Evolutionary conservation across 2,329 filamentous ascomycete genomes (phyloP).

Genomic region (Aureobasidium melanogenum): DNA sequence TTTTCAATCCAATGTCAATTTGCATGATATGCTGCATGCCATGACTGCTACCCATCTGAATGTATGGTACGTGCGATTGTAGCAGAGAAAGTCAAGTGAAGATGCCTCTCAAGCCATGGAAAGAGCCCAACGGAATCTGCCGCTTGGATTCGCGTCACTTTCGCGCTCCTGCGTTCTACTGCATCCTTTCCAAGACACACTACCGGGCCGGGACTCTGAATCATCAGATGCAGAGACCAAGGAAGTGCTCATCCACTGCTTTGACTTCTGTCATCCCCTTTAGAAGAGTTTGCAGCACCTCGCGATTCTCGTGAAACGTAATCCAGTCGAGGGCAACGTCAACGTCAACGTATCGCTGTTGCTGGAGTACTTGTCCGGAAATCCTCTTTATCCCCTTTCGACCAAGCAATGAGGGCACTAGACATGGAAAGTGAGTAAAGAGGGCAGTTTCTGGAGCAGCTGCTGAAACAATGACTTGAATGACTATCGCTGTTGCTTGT

Average conservation of each 20-base stretch:
- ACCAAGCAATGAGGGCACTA: slow-evolving; percentile 52
- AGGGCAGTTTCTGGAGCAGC: slow-evolving; percentile 52
- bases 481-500: slow-evolving; percentile 35
- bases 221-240: slow-evolving; percentile 34
- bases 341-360: slow-evolving; percentile 48
- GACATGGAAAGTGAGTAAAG: slow-evolving; percentile 62
- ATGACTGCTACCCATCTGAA: too few species aligned
- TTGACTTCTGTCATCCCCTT: slow-evolving; percentile 43
- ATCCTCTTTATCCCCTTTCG: slow-evolving; percentile 46
- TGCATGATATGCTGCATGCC: too few species aligned
- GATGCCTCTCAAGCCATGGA: too few species aligned
- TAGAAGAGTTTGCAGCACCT: slow-evolving; percentile 42
- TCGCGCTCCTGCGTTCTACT: neutral
- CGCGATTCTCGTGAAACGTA: slow-evolving; percentile 41
- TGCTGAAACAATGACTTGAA: slow-evolving; percentile 32
- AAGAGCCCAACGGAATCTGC: too few species aligned
- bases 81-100: too few species aligned
- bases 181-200: slow-evolving; percentile 21
- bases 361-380: slow-evolving; percentile 46
- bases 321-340: slow-evolving; percentile 46
- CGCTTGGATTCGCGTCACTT: too few species aligned
- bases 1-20: too few species aligned
- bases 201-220: slow-evolving; percentile 34
- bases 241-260: slow-evolving; percentile 43
- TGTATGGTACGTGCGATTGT: too few species aligned